These are phyloP conservation scores for Magnolia officinalis DNA, from an alignment of 164 flowering plant genomes.

Conservation along the genomic window DNA sequence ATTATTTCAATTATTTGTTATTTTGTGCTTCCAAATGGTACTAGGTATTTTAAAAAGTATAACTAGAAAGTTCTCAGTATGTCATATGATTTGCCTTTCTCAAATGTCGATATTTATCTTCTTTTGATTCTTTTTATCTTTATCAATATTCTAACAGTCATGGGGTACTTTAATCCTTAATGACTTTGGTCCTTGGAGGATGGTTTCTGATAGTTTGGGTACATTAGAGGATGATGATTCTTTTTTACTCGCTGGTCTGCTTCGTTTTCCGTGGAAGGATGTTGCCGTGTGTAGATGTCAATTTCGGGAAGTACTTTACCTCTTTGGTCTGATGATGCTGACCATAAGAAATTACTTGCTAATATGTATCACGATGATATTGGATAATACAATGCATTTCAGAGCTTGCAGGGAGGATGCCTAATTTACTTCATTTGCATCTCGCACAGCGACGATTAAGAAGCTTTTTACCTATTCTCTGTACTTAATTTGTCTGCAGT, in stretches of 20 bases:
- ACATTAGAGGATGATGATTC: background rate
- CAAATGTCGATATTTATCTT: background rate
- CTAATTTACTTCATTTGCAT: conserved; percentile 46
- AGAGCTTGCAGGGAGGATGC: conserved; percentile 56
- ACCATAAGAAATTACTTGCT: conserved; percentile 7
- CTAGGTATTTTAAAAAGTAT: background rate
- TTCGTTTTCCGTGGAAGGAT: background rate
- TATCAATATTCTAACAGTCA: background rate
- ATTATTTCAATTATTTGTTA: no score
- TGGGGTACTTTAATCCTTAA: background rate
- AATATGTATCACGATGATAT: conserved; percentile 6
- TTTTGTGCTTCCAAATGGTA: no score
- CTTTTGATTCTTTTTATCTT: background rate
- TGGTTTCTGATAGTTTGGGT: background rate
- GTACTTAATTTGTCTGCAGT: conserved; percentile 6
- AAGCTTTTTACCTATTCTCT: conserved; percentile 22
- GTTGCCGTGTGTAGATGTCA: background rate
- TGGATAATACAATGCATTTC: conserved; percentile 25
- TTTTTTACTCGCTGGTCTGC: background rate
- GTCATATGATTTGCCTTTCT: background rate
- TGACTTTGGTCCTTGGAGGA: background rate
- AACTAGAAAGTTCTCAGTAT: background rate
- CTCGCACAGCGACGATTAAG: conserved; percentile 56
- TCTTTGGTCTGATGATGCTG: background rate
- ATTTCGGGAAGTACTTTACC: background rate